Conservation (phyloP, 805 yeast species). For the Candida insectalens region DNA sequence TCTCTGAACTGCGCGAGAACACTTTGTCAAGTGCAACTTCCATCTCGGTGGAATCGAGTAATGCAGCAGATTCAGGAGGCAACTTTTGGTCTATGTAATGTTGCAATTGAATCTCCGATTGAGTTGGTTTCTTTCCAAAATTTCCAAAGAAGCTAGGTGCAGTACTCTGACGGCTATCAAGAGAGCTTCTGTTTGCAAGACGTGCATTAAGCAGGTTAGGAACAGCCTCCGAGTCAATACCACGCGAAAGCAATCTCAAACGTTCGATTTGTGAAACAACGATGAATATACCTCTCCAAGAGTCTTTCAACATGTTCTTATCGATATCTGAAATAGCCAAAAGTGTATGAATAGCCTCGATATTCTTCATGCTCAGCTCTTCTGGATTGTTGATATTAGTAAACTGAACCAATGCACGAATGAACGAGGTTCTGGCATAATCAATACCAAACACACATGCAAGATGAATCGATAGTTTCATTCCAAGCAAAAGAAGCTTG, state of each 20-base stretch:
- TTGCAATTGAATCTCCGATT: conserved; percentile 58
- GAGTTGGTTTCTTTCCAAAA: conserved; percentile 40
- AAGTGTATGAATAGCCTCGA: conserved; percentile 67
- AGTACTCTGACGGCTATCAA: conserved; percentile 31
- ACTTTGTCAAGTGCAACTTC: conserved; percentile 80
- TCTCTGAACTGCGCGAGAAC: conserved; percentile 69
- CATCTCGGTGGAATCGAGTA: conserved; percentile 55
- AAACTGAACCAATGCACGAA: conserved; percentile 83
- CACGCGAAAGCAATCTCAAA: conserved; percentile 77
- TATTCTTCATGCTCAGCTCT: conserved; percentile 70
- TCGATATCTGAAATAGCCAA: conserved; percentile 70
- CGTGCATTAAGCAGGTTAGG: conserved; percentile 82
- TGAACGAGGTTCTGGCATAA: conserved; percentile 80
- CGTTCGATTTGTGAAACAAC: conserved; percentile 89
- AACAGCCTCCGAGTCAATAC: conserved; percentile 70
- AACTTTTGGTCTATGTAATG: conserved; percentile 67
- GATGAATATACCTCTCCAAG: conserved; percentile 80
- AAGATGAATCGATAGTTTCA: conserved; percentile 71
- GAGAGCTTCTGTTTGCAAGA: conserved; percentile 43
- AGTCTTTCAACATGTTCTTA: conserved; percentile 60
- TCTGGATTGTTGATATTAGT: conserved; percentile 70
- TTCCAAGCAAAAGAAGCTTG: conserved; percentile 70
- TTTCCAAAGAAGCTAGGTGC: conserved; percentile 44
- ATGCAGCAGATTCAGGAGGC: conserved; percentile 44
- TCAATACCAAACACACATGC: conserved; percentile 77